A percentile compares a stretch with the other conserved stretches of the same genome.
Evolutionary conservation across 768 basidiomycete species (phyloP).

Genomic region (Hygrocybe punicea): DNA sequence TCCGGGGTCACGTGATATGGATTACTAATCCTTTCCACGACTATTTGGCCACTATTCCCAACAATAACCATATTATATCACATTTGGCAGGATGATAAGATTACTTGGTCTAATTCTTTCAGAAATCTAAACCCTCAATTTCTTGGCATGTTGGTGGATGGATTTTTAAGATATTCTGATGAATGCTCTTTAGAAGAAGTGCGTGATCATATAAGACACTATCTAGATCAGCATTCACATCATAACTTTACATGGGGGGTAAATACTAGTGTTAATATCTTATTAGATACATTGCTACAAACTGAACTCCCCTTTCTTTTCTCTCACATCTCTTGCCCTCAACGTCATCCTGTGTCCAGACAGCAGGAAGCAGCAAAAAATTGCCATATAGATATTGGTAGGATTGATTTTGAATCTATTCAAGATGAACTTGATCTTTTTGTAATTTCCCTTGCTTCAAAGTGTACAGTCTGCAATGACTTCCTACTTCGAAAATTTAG

Average conservation of each 20-base stretch:
- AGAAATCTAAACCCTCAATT: neutral
- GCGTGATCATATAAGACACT: neutral
- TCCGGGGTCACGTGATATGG: too few relatives aligned
- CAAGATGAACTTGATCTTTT: too few relatives aligned
- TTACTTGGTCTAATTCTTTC: neutral
- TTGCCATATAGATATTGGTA: too few relatives aligned
- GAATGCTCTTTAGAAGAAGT: neutral
- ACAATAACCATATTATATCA: too few relatives aligned
- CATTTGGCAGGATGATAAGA: neutral
- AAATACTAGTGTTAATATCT: neutral
- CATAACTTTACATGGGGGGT: conserved; percentile 4
- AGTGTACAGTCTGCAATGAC: too few relatives aligned
- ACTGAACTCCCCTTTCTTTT: neutral
- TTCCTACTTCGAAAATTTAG: too few relatives aligned
- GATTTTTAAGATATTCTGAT: conserved; percentile 1
- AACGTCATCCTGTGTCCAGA: neutral
- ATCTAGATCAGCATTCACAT: neutral
- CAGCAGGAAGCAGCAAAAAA: too few relatives aligned
- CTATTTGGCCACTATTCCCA: too few relatives aligned
- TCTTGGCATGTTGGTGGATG: neutral
- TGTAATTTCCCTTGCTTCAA: too few relatives aligned
- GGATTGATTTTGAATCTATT: too few relatives aligned
- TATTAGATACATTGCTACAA: neutral
- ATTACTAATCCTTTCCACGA: too few relatives aligned
- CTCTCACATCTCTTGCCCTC: neutral